Conservation (phyloP, 331 rosid species). For the Cydonia oblonga region DNA sequence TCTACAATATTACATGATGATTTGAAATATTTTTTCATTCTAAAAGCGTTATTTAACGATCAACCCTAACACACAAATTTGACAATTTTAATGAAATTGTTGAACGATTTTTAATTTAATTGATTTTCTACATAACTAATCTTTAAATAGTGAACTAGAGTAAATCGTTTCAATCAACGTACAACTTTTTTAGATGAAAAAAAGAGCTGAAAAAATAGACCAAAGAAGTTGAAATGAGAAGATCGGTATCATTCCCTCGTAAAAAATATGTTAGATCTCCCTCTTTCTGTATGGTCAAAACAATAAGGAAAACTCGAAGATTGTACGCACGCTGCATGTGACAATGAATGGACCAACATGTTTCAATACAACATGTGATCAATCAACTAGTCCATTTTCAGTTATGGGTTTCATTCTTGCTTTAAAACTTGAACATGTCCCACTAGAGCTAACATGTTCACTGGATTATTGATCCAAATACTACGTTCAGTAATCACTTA, state of each 20-base stretch:
- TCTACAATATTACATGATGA: neutral
- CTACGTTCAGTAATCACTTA: too few relatives aligned
- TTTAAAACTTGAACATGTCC: neutral
- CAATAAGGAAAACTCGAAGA: neutral
- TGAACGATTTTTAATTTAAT: too few relatives aligned
- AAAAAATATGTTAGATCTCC: neutral
- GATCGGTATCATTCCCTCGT: neutral
- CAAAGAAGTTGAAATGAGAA: neutral
- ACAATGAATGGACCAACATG: neutral
- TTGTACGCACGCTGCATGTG: neutral
- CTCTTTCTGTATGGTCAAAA: neutral
- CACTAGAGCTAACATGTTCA: neutral
- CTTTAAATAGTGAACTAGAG: neutral
- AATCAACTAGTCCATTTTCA: neutral
- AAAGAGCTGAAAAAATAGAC: too few relatives aligned
- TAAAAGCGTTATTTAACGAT: neutral
- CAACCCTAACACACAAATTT: neutral
- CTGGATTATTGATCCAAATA: neutral
- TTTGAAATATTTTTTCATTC: too few relatives aligned
- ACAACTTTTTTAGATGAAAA: neutral
- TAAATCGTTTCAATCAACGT: too few relatives aligned
- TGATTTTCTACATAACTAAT: too few relatives aligned
- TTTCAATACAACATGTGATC: neutral
- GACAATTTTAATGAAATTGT: neutral
- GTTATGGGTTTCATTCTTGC: conserved; percentile 6